These are phyloP conservation scores for Insectozyma bohioensis DNA, from an alignment of 1,139 yeast genomes.

Conservation along the genomic window DNA sequence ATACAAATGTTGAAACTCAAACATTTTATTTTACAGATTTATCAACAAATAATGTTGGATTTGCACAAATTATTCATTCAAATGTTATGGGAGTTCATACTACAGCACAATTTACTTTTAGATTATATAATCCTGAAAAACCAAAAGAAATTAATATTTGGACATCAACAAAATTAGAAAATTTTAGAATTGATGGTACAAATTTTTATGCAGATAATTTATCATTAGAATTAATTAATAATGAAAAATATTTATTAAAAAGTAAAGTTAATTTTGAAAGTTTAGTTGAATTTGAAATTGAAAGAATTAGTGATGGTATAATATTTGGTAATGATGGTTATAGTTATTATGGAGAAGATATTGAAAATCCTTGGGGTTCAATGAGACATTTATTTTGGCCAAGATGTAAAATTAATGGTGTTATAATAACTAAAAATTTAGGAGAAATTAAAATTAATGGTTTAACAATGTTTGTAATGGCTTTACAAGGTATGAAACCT, in stretches of 20 bases:
- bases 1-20: constrained; percentile 93
- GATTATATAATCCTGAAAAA: constrained; percentile 58
- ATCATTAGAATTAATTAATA: constrained; percentile 60
- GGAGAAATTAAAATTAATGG: constrained; percentile 40
- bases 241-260: constrained; percentile 55
- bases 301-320: constrained; percentile 72
- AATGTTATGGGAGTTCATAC: constrained; percentile 85
- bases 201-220: constrained; percentile 76
- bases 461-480: constrained; percentile 87
- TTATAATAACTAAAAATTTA: constrained; percentile 37
- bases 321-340: constrained; percentile 88
- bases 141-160: constrained; percentile 54
- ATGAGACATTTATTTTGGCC: constrained; percentile 99
- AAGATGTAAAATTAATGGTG: constrained; percentile 69
- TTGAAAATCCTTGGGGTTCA: constrained; percentile 88
- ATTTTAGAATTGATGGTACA: constrained; percentile 73
- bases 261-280: constrained; percentile 69
- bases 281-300: constrained; percentile 67
- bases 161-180: constrained; percentile 89
- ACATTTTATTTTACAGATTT: constrained; percentile 80
- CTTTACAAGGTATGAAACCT: constrained; percentile 99
- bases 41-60: constrained; percentile 68
- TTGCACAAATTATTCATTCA: constrained; percentile 93
- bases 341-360: constrained; percentile 81
- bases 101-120: constrained; percentile 93